Conservation (phyloP, 805 yeast genomes). For the Candida krabiensis region DNA sequence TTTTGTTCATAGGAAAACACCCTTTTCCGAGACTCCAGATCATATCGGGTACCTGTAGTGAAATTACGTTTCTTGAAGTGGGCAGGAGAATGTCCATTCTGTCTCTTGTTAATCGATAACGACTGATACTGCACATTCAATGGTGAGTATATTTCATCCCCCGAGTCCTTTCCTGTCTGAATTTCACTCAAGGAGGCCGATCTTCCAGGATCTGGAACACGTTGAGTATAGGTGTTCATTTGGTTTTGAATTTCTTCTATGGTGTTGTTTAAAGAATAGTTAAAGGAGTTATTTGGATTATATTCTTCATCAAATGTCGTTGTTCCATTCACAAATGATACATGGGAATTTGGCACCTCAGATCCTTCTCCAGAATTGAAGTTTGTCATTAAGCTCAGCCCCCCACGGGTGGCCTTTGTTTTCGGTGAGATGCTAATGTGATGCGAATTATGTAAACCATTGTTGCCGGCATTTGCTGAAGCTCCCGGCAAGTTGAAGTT, state of each 20-base stretch:
- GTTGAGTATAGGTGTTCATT: constrained; percentile 18
- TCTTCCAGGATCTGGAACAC: constrained; percentile 4
- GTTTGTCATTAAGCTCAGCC: constrained; percentile 17
- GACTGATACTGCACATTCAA: constrained; percentile 13
- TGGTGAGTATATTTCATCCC: constrained; percentile 7
- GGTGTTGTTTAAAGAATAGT: constrained; percentile 32
- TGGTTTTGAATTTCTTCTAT: constrained; percentile 35
- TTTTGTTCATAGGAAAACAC: constrained; percentile 53
- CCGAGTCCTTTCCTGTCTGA: no score
- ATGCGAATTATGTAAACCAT: background rate
- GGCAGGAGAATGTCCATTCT: background rate
- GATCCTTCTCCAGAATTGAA: constrained; percentile 5
- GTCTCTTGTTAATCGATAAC: constrained; percentile 2
- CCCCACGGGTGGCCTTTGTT: constrained; percentile 14
- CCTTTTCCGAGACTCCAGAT: constrained; percentile 23
- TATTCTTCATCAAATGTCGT: constrained; percentile 27
- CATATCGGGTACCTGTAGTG: constrained; percentile 16
- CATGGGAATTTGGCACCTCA: constrained; percentile 1
- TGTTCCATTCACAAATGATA: background rate
- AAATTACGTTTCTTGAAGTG: constrained; percentile 16
- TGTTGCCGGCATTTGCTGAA: background rate
- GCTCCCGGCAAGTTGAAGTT: constrained; percentile 2
- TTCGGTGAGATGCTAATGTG: constrained; percentile 16
- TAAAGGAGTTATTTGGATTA: constrained; percentile 31
- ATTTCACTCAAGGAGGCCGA: no score